These are phyloP conservation scores for Cladosporium velox DNA, from an alignment of 2,329 filamentous ascomycete genomes.

Conservation along the genomic window DNA sequence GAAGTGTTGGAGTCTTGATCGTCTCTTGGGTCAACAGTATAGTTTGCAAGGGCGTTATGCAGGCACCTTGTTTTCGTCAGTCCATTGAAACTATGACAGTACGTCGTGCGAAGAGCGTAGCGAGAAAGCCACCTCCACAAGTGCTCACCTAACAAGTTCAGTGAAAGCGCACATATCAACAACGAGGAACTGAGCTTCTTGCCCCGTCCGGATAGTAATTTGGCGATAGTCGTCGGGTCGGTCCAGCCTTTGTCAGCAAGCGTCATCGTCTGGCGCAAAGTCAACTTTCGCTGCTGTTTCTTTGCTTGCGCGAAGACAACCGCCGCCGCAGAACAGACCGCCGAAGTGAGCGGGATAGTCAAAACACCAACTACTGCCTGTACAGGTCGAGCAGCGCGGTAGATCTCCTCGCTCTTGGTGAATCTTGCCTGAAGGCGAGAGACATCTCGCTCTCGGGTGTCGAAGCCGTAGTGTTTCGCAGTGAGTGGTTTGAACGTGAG, in stretches of 20 bases:
- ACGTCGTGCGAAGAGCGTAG: too few relatives aligned
- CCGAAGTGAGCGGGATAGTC: constrained; percentile 6
- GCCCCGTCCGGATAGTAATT: background rate
- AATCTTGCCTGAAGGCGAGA: background rate
- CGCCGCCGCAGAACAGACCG: constrained; percentile 3
- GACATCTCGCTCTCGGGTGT: background rate
- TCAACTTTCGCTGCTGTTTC: background rate
- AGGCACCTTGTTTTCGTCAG: too few relatives aligned
- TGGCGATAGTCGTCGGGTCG: background rate
- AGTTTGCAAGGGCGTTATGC: background rate
- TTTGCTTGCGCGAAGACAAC: background rate
- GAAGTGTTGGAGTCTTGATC: background rate
- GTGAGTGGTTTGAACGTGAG: background rate
- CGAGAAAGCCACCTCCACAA: too few relatives aligned
- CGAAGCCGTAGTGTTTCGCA: background rate
- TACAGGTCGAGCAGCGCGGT: background rate
- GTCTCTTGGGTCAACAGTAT: background rate
- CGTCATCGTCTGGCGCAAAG: background rate
- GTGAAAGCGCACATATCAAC: background rate
- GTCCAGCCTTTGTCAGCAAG: constrained; percentile 5
- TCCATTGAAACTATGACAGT: too few relatives aligned
- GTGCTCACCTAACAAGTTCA: too few relatives aligned
- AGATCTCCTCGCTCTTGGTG: background rate
- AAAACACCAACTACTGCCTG: constrained; percentile 11
- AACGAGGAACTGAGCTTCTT: background rate